These are phyloP conservation scores for Fusarium luffae DNA, from an alignment of 2,329 filamentous ascomycete species.

Conservation along the genomic window DNA sequence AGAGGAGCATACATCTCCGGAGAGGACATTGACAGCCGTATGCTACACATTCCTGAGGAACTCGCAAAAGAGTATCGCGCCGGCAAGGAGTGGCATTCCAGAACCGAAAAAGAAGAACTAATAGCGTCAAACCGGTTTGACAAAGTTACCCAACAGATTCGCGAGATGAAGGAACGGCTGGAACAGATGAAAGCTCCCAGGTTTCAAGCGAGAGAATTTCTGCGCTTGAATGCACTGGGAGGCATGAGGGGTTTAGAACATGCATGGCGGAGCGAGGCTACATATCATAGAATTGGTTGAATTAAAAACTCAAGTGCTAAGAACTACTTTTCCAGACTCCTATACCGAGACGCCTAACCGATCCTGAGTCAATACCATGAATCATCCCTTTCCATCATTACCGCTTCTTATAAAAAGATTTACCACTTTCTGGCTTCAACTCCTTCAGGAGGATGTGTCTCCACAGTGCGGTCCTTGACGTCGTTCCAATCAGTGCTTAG, in stretches of 20 bases:
- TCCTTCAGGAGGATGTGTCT: conserved; percentile 79
- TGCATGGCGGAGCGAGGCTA: conserved; percentile 15
- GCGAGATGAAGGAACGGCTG: conserved; percentile 20
- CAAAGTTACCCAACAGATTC: conserved; percentile 31
- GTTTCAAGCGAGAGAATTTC: not conserved
- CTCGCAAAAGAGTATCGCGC: conserved; percentile 44
- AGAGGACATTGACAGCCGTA: conserved; percentile 56
- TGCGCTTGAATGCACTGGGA: too few species aligned
- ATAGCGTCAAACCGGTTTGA: conserved; percentile 44
- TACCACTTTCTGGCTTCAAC: conserved; percentile 78
- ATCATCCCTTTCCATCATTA: not conserved
- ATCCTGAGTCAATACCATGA: conserved; percentile 10
- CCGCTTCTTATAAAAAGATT: not conserved
- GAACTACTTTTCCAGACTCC: conserved; percentile 18
- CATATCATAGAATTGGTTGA: conserved; percentile 2
- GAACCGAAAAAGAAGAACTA: conserved; percentile 42
- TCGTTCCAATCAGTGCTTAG: conserved; percentile 93
- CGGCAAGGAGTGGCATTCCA: conserved; percentile 41
- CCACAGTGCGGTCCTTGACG: conserved; percentile 77
- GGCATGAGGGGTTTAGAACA: conserved; percentile 23
- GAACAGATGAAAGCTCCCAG: conserved; percentile 36
- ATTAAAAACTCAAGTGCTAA: conserved; percentile 3
- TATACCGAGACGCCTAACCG: conserved; percentile 34
- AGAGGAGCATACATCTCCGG: conserved; percentile 84
- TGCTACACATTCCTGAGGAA: conserved; percentile 46